phyloP scores from a whole-genome alignment of 179 eudicot genomes.

The Silene vulgaris region DNA sequence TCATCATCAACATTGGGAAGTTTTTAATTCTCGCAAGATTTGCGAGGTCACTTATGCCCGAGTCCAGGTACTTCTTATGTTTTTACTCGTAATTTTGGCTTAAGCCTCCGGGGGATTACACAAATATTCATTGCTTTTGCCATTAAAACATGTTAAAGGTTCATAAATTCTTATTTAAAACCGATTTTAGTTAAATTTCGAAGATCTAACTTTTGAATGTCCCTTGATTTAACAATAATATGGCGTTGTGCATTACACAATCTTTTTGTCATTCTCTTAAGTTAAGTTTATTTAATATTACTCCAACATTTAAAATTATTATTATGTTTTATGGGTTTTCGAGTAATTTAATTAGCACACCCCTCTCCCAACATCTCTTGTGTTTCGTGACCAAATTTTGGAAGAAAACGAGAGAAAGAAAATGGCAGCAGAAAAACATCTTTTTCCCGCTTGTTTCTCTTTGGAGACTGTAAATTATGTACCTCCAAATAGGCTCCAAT shows the following conservation, averaged over 20 bases:
- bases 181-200: too few species aligned
- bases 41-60: constrained; percentile 94
- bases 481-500: not conserved
- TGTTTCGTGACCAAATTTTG: constrained; percentile 23
- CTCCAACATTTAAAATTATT: not conserved
- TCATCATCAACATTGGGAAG: constrained; percentile 91
- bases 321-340: constrained; percentile 9
- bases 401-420: constrained; percentile 8
- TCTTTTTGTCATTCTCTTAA: not conserved
- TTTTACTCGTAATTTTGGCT: not conserved
- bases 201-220: not conserved
- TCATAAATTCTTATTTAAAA: too few species aligned
- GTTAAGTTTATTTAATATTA: not conserved
- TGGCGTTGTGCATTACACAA: not conserved
- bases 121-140: too few species aligned
- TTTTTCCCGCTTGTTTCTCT: constrained; percentile 28
- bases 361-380: constrained; percentile 23
- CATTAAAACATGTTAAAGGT: too few species aligned
- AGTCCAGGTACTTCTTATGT: constrained; percentile 87
- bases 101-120: too few species aligned
- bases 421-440: constrained; percentile 33
- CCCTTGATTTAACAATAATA: too few species aligned
- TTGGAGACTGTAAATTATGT: constrained; percentile 21
- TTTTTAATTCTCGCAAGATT: constrained; percentile 88
- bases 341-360: constrained; percentile 10